These are phyloP conservation scores for Penicillium sp. DNA, from an alignment of 2,329 filamentous ascomycete genomes.

Conservation along the genomic window DNA sequence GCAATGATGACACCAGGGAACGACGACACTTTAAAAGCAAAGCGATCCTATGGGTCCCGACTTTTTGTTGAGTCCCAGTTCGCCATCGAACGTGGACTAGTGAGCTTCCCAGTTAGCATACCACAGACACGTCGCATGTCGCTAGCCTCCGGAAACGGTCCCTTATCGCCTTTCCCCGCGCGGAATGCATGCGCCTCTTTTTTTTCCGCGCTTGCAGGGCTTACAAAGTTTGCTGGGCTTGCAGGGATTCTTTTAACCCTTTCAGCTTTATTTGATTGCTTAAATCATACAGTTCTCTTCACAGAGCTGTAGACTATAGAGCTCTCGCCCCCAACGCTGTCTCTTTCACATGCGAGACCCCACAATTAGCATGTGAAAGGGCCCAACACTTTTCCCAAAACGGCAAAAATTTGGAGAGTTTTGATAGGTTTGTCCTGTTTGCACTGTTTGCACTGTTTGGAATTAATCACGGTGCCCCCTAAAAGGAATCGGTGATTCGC, in stretches of 20 bases:
- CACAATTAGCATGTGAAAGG: constrained; percentile 11
- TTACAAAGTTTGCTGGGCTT: background rate
- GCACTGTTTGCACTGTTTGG: background rate
- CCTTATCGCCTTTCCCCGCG: constrained; percentile 1
- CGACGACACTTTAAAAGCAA: background rate
- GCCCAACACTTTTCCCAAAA: constrained; percentile 6
- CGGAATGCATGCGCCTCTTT: background rate
- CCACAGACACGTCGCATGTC: too few species aligned
- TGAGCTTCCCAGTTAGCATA: too few species aligned
- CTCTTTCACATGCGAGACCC: constrained; percentile 5
- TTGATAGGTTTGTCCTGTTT: background rate
- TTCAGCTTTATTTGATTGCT: background rate
- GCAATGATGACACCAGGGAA: background rate
- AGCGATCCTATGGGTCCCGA: background rate
- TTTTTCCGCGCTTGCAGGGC: background rate
- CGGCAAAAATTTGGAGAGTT: background rate
- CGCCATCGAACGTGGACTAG: too few species aligned
- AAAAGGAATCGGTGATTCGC: background rate
- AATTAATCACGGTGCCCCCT: background rate
- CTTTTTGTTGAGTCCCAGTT: constrained; percentile 5
- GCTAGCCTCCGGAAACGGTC: background rate
- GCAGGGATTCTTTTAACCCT: background rate
- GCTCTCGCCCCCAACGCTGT: background rate
- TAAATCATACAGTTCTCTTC: too few species aligned
- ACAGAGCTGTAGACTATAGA: background rate